A percentile compares a stretch with the other conserved stretches of the same genome.
These are phyloP conservation scores for Aspergillus glaucus DNA, from an alignment of 2,329 filamentous ascomycete genomes.

Conservation along the genomic window DNA sequence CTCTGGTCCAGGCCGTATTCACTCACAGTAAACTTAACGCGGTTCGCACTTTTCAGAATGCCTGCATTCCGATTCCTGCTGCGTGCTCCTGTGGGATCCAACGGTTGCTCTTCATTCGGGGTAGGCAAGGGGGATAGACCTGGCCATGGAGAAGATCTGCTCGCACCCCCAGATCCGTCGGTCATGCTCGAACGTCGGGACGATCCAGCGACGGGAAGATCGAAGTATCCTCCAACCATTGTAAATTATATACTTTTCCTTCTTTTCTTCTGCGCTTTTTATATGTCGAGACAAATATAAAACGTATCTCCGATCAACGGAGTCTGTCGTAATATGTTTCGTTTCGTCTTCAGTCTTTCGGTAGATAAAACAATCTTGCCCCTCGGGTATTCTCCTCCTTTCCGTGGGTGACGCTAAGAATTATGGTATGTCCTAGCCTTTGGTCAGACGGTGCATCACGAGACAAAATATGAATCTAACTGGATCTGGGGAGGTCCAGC, in stretches of 20 bases:
- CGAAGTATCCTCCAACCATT: slow-evolving; percentile 31
- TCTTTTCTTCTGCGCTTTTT: slow-evolving; percentile 1
- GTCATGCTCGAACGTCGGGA: slow-evolving; percentile 21
- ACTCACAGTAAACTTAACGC: slow-evolving; percentile 26
- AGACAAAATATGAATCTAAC: background rate
- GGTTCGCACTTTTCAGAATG: slow-evolving; percentile 31
- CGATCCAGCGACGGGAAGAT: slow-evolving; percentile 20
- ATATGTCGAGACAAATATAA: slow-evolving; percentile 1
- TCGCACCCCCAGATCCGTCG: slow-evolving; percentile 14
- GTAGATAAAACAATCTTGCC: background rate
- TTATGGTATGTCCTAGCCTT: slow-evolving; percentile 1
- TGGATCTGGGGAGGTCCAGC: background rate
- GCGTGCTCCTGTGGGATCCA: slow-evolving; percentile 21
- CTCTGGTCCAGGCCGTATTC: slow-evolving; percentile 15
- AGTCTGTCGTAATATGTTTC: background rate
- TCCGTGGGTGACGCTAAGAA: background rate
- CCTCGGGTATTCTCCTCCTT: background rate
- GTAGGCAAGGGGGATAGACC: slow-evolving; percentile 18
- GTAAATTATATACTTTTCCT: background rate
- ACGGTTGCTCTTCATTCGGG: slow-evolving; percentile 18
- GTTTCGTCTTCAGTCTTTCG: background rate
- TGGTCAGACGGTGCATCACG: slow-evolving; percentile 1
- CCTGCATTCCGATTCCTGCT: slow-evolving; percentile 32
- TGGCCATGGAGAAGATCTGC: slow-evolving; percentile 19
- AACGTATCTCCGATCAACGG: background rate